phyloP scores from a whole-genome alignment of 352 stramenopile species.

The Peronospora tabacina region DNA sequence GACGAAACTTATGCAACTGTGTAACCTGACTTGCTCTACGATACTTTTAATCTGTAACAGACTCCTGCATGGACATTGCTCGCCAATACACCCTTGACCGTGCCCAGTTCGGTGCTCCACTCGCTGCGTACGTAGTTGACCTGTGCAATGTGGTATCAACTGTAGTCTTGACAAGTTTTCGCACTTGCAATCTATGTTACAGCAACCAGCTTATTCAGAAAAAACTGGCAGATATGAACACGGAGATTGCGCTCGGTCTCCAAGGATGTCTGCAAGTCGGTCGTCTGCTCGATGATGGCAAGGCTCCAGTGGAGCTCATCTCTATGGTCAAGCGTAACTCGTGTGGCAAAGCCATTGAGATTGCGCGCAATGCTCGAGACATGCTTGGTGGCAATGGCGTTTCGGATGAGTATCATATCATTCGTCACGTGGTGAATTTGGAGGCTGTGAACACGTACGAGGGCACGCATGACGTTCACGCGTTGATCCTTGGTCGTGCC shows the following conservation, averaged over 20 bases:
- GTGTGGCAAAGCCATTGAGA: constrained; percentile 67
- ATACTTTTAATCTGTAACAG: constrained; percentile 21
- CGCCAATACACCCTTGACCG: constrained; percentile 93
- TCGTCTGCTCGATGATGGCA: constrained; percentile 24
- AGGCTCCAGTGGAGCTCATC: constrained; percentile 24
- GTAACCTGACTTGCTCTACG: constrained; percentile 2
- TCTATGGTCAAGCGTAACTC: constrained; percentile 44
- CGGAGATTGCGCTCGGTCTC: constrained; percentile 92
- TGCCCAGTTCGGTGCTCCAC: constrained; percentile 92
- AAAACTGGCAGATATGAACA: constrained; percentile 96
- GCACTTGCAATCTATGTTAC: background rate
- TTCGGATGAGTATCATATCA: constrained; percentile 98
- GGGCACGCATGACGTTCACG: constrained; percentile 97
- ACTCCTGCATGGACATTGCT: constrained; percentile 90
- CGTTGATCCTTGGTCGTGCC: constrained; percentile 94
- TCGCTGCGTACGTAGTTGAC: constrained; percentile 77
- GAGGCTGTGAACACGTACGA: constrained; percentile 99
- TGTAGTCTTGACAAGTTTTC: constrained; percentile 8
- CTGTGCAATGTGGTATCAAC: constrained; percentile 1
- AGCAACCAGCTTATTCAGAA: constrained; percentile 98
- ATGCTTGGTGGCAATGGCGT: constrained; percentile 98
- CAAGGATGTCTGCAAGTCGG: constrained; percentile 65
- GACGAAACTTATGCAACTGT: background rate
- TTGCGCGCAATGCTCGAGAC: constrained; percentile 88
- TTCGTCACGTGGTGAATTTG: constrained; percentile 96